Conservation (phyloP, 345 rosid species). For the Salix suchowensis region DNA sequence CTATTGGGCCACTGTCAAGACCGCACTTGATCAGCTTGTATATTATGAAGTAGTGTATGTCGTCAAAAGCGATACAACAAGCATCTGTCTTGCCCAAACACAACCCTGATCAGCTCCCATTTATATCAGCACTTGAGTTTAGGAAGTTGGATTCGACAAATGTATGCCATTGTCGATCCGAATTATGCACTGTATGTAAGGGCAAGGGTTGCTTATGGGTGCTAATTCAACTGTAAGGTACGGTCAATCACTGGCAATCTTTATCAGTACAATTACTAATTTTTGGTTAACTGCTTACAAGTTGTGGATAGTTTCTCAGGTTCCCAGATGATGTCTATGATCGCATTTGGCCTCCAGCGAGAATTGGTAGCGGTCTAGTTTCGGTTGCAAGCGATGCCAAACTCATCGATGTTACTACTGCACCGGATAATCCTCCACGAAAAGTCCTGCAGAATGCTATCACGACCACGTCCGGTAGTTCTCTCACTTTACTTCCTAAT, state of each 20-base stretch:
- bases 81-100: constrained; percentile 29
- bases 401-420: not conserved
- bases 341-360: constrained; percentile 39
- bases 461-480: constrained; percentile 11
- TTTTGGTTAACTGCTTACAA: no score
- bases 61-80: constrained; percentile 2
- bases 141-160: constrained; percentile 9
- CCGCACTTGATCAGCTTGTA: not conserved
- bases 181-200: constrained; percentile 11
- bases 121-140: constrained; percentile 28
- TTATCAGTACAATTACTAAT: no score
- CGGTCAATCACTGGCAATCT: not conserved
- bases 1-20: constrained; percentile 17
- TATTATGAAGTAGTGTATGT: constrained; percentile 13
- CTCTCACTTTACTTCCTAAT: not conserved
- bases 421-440: constrained; percentile 34
- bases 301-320: constrained; percentile 6
- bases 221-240: constrained; percentile 5
- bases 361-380: not conserved
- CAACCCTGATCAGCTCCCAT: constrained; percentile 21
- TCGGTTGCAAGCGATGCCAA: constrained; percentile 18
- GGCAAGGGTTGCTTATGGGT: constrained; percentile 4
- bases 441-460: constrained; percentile 34
- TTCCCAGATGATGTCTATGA: constrained; percentile 25
- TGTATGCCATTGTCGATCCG: constrained; percentile 5